Percentiles rank a stretch among this genome's conserved stretches.
These are phyloP conservation scores for Glomus cerebriforme DNA, from an alignment of 192 early-diverging fungal genomes.

Conservation along the genomic window DNA sequence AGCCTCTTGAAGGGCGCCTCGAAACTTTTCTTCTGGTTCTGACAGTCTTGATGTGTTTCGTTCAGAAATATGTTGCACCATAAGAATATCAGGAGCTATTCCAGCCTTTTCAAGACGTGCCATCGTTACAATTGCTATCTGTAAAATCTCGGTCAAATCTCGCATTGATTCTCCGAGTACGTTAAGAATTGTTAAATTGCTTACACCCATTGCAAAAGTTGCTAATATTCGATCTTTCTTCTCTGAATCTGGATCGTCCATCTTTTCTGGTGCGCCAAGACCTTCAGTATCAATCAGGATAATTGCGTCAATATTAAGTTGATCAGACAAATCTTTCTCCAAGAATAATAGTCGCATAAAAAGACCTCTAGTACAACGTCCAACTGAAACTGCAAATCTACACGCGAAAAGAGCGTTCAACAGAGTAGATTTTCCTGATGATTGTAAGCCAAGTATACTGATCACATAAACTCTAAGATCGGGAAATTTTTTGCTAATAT, in stretches of 20 bases:
- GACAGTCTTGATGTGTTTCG: slow-evolving; percentile 6
- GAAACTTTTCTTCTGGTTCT: slow-evolving; percentile 17
- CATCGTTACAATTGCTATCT: slow-evolving; percentile 33
- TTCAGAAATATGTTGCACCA: slow-evolving; percentile 33
- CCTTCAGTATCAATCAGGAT: slow-evolving; percentile 32
- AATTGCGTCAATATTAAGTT: slow-evolving; percentile 30
- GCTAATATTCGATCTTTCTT: slow-evolving; percentile 29
- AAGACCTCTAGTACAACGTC: slow-evolving; percentile 28
- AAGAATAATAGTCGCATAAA: slow-evolving; percentile 34
- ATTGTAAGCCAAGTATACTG: slow-evolving; percentile 31
- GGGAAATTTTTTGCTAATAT: background rate
- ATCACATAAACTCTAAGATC: slow-evolving; percentile 23
- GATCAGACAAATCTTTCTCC: slow-evolving; percentile 13
- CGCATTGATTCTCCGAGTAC: slow-evolving; percentile 29
- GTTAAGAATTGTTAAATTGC: slow-evolving; percentile 31
- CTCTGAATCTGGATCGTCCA: slow-evolving; percentile 24
- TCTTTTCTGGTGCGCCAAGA: slow-evolving; percentile 28
- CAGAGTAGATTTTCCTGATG: slow-evolving; percentile 28
- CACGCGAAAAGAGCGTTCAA: slow-evolving; percentile 34
- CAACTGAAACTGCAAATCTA: slow-evolving; percentile 32
- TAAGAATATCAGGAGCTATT: slow-evolving; percentile 30
- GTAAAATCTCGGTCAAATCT: slow-evolving; percentile 32
- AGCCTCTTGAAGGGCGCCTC: slow-evolving; percentile 15
- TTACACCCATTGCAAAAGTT: slow-evolving; percentile 34
- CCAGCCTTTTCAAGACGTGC: slow-evolving; percentile 31